Percentiles rank a stretch among this genome's conserved stretches.
Evolutionary conservation across 2,329 filamentous ascomycete species (phyloP).

Genomic region (Corynespora cassiicola): DNA sequence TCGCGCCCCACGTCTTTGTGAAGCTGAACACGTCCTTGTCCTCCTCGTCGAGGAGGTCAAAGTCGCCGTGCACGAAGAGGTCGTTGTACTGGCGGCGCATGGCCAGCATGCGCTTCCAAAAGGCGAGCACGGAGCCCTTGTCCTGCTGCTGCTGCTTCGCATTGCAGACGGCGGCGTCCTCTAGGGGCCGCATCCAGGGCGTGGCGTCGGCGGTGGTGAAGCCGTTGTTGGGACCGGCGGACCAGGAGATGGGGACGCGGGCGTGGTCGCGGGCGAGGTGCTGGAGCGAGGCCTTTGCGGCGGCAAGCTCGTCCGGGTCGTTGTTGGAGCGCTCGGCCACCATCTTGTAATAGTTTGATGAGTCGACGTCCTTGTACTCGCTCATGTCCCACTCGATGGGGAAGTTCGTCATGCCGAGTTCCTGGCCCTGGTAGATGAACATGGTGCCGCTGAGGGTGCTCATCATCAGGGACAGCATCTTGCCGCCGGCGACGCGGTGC

Average conservation of each 20-base stretch:
- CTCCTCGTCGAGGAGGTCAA: conserved; percentile 59
- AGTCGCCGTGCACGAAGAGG: conserved; percentile 68
- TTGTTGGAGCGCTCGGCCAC: conserved; percentile 29
- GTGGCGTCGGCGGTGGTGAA: conserved; percentile 59
- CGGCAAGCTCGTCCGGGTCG: conserved; percentile 47
- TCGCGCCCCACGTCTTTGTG: conserved; percentile 36
- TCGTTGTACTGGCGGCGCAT: conserved; percentile 64
- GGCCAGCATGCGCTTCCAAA: conserved; percentile 65
- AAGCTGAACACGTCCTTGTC: conserved; percentile 64
- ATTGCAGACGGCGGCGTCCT: conserved; percentile 62
- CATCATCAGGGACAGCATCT: conserved; percentile 56
- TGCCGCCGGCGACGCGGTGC: conserved; percentile 54
- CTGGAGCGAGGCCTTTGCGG: conserved; percentile 61
- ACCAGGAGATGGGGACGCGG: conserved; percentile 74
- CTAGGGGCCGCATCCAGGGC: conserved; percentile 68
- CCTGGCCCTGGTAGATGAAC: conserved; percentile 60
- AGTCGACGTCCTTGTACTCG: conserved; percentile 61
- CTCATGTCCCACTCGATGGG: conserved; percentile 50
- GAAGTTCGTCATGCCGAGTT: conserved; percentile 59
- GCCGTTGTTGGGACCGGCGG: conserved; percentile 61
- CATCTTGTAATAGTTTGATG: conserved; percentile 59
- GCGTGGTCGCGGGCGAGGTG: conserved; percentile 70
- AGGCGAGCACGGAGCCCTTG: conserved; percentile 60
- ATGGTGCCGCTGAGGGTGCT: conserved; percentile 56
- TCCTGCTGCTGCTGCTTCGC: conserved; percentile 59